These are phyloP conservation scores for Nitzschia sp. DNA, from an alignment of 108 stramenopile genomes.

Conservation along the genomic window DNA sequence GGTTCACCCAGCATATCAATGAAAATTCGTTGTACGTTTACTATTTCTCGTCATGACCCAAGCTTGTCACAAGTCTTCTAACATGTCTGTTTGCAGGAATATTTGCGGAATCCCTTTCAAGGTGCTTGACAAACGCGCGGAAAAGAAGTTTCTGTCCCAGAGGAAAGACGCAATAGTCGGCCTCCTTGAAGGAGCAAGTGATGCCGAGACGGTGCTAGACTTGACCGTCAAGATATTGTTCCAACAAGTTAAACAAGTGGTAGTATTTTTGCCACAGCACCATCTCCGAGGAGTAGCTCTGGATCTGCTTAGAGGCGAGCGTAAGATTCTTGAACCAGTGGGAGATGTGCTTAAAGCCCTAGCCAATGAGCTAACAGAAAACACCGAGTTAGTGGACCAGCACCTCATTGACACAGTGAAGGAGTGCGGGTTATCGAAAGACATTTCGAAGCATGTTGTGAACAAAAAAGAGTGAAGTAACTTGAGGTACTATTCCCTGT, in stretches of 20 bases:
- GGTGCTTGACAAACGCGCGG: slow-evolving; percentile 48
- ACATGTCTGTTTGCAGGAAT: not conserved
- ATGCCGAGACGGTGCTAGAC: slow-evolving; percentile 33
- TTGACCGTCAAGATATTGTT: slow-evolving; percentile 42
- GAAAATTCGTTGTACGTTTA: slow-evolving; percentile 37
- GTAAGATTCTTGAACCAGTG: slow-evolving; percentile 42
- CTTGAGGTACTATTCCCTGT: not conserved
- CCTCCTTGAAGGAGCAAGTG: slow-evolving; percentile 12
- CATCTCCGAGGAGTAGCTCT: slow-evolving; percentile 33
- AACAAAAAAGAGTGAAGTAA: not conserved
- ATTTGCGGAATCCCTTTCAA: slow-evolving; percentile 49
- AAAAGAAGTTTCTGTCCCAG: slow-evolving; percentile 42
- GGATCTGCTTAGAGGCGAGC: slow-evolving; percentile 31
- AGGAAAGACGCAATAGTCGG: slow-evolving; percentile 26
- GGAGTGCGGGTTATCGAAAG: slow-evolving; percentile 32
- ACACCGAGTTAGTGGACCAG: not conserved
- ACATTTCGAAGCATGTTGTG: slow-evolving; percentile 35
- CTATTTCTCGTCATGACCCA: not conserved
- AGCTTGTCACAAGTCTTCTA: not conserved
- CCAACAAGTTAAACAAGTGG: slow-evolving; percentile 45
- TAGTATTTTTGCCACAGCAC: slow-evolving; percentile 14
- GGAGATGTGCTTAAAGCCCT: slow-evolving; percentile 13
- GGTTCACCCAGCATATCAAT: slow-evolving; percentile 31
- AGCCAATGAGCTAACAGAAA: slow-evolving; percentile 6
- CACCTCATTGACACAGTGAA: slow-evolving; percentile 24